A percentile compares a stretch with the other conserved stretches of the same genome.
Conservation (phyloP, 371 early-diverging fungal genomes). For the Conidiobolus incongruus region DNA sequence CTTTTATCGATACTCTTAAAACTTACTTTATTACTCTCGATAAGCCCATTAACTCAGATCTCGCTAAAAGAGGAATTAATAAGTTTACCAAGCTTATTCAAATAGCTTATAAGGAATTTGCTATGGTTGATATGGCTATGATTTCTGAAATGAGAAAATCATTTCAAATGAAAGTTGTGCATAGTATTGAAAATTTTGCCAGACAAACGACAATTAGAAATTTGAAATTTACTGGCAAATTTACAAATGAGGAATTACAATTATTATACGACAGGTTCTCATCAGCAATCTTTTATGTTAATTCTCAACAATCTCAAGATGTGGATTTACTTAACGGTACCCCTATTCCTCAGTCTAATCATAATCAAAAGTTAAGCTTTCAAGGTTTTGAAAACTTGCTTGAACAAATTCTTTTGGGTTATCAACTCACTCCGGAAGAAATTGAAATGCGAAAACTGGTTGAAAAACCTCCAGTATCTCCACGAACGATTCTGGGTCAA, state of each 20-base stretch:
- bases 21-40: constrained; percentile 45
- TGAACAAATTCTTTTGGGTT: too few relatives aligned
- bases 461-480: not conserved
- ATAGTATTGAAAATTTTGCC: constrained; percentile 79
- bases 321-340: too few relatives aligned
- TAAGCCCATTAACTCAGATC: constrained; percentile 32
- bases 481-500: not conserved
- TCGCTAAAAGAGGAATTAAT: constrained; percentile 32
- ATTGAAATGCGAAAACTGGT: not conserved
- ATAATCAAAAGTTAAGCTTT: constrained; percentile 27
- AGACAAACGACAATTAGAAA: constrained; percentile 74
- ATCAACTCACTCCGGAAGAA: not conserved
- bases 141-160: constrained; percentile 64
- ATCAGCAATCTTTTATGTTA: constrained; percentile 49
- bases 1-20: constrained; percentile 60
- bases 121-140: constrained; percentile 45
- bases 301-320: too few relatives aligned
- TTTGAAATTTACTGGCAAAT: constrained; percentile 38
- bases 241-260: constrained; percentile 65
- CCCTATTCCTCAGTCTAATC: constrained; percentile 5
- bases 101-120: constrained; percentile 83
- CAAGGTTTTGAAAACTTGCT: constrained; percentile 34
- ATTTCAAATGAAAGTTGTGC: constrained; percentile 86
- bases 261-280: constrained; percentile 76
- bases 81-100: constrained; percentile 80